Conservation (phyloP, 345 rosid species). For the Lumnitzera racemosa region DNA sequence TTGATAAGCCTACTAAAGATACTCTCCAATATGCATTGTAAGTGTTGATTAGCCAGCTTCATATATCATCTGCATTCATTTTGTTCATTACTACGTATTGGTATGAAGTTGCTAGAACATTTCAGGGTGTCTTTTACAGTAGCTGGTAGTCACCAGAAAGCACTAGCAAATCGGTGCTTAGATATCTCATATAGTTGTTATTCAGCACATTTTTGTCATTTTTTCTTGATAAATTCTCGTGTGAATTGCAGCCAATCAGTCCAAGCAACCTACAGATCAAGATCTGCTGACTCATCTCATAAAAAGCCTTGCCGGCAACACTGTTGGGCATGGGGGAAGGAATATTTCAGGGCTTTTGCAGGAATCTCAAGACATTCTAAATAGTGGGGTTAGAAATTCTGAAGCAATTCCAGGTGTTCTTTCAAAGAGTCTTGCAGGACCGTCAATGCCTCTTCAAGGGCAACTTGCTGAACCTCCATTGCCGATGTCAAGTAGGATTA, state of each 20-base stretch:
- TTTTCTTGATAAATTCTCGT: conserved; percentile 1
- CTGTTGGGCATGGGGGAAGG: conserved; percentile 52
- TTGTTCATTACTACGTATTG: background rate
- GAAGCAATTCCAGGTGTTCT: conserved; percentile 37
- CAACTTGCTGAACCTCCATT: conserved; percentile 30
- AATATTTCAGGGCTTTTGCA: conserved; percentile 58
- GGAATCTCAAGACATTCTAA: conserved; percentile 46
- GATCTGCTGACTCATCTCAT: conserved; percentile 76
- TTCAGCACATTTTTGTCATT: too few relatives aligned
- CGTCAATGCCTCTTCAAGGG: conserved; percentile 30
- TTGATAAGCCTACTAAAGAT: conserved; percentile 78
- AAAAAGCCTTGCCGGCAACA: conserved; percentile 60
- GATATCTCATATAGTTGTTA: too few relatives aligned
- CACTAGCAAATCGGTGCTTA: too few relatives aligned
- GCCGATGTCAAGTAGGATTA: conserved; percentile 30
- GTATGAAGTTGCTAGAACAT: background rate
- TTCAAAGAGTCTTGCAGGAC: conserved; percentile 39
- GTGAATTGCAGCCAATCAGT: conserved; percentile 58
- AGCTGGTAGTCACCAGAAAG: too few relatives aligned
- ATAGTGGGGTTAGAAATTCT: conserved; percentile 38
- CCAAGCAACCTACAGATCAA: conserved; percentile 60
- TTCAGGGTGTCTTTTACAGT: too few relatives aligned
- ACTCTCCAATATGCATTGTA: conserved; percentile 89
- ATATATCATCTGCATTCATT: conserved; percentile 3
- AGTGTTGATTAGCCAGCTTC: conserved; percentile 14